Evolutionary conservation across 805 yeast species (phyloP).

Genomic region (Alloascoidea hylecoeti): DNA sequence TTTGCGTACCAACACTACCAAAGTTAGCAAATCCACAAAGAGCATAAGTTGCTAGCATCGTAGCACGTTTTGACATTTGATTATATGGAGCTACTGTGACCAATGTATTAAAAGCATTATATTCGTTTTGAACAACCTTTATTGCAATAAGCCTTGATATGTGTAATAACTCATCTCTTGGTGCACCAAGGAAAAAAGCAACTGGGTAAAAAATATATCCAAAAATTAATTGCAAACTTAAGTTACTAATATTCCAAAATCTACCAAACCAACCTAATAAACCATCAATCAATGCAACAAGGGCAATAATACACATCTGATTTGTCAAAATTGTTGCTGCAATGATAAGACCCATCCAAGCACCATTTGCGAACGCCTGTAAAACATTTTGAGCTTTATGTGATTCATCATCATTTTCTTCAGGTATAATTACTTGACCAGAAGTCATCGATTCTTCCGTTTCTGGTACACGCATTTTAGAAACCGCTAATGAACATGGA

Average conservation of each 20-base stretch:
- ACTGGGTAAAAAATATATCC: constrained; percentile 47
- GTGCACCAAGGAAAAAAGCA: constrained; percentile 43
- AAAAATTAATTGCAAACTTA: constrained; percentile 39
- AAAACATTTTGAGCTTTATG: constrained; percentile 32
- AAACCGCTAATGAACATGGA: constrained; percentile 47
- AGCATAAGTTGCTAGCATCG: constrained; percentile 43
- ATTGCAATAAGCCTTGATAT: constrained; percentile 38
- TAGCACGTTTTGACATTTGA: constrained; percentile 33
- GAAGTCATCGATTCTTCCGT: constrained; percentile 37
- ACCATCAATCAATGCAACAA: constrained; percentile 41
- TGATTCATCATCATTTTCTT: constrained; percentile 26
- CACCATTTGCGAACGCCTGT: constrained; percentile 46
- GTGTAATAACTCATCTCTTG: constrained; percentile 33
- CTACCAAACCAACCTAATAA: constrained; percentile 45
- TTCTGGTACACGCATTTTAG: constrained; percentile 49
- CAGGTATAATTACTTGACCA: constrained; percentile 33
- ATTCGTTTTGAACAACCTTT: constrained; percentile 50
- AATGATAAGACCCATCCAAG: constrained; percentile 39
- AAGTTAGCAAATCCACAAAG: constrained; percentile 51
- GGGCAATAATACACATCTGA: constrained; percentile 45
- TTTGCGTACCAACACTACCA: constrained; percentile 45
- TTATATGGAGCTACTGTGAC: constrained; percentile 28
- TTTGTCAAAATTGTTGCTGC: constrained; percentile 45
- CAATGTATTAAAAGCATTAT: constrained; percentile 33
- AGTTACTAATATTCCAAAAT: constrained; percentile 40